Evolutionary conservation across 1,284 basidiomycete species (phyloP).

Genomic region (Schizophyllum amplum): DNA sequence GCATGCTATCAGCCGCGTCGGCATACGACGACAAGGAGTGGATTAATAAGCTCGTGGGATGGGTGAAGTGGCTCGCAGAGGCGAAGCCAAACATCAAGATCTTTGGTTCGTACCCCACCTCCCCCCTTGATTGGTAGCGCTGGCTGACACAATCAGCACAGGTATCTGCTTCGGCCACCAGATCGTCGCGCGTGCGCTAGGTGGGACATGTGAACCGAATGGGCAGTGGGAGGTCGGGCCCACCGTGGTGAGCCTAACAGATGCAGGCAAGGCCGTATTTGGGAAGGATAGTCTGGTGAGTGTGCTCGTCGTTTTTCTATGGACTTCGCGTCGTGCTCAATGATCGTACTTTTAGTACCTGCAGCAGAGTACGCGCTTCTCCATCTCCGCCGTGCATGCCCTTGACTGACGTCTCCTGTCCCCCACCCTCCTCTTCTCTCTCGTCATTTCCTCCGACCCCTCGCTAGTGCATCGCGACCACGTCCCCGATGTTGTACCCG

Average conservation of each 20-base stretch:
- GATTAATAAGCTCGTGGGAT: conserved; percentile 62
- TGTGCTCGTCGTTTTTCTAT: conserved; percentile 1
- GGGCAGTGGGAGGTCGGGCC: conserved; percentile 75
- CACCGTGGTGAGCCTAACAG: conserved; percentile 55
- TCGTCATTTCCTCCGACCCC: background rate
- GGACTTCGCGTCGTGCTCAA: conserved; percentile 1
- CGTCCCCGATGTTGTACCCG: conserved; percentile 52
- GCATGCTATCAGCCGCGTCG: conserved; percentile 39
- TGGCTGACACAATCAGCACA: no score
- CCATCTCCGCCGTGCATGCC: no score
- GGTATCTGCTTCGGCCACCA: conserved; percentile 91
- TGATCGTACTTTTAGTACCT: no score
- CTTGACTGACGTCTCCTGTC: background rate
- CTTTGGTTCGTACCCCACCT: conserved; percentile 56
- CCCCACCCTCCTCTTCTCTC: background rate
- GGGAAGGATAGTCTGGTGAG: conserved; percentile 41
- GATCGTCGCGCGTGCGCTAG: conserved; percentile 72
- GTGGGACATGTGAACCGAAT: conserved; percentile 61
- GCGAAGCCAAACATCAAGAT: conserved; percentile 52
- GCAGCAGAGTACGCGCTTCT: background rate
- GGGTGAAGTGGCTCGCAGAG: conserved; percentile 36
- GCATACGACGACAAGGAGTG: conserved; percentile 67
- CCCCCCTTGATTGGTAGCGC: no score
- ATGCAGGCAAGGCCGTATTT: conserved; percentile 60
- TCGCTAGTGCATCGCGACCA: conserved; percentile 80